Base-by-base conservation (phyloP, 106 monocot genomes). In the Alisma plantagoaquatica region DNA sequence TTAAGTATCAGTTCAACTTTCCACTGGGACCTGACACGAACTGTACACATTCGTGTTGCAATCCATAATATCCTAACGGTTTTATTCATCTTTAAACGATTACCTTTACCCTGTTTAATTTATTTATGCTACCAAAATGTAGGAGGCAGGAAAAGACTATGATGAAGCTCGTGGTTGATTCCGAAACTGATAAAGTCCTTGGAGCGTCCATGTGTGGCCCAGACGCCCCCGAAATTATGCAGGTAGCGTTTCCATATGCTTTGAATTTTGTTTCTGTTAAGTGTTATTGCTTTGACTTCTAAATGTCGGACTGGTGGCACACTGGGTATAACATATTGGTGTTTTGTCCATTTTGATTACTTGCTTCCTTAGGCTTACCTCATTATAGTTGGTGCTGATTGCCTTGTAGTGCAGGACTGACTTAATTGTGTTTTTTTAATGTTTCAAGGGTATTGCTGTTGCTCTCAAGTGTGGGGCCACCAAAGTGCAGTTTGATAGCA, bases 161-260 rank as follows among this genome's bases (percentile, higher is more conserved):
- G 24, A 99, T 99, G 98, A 99, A 99, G 67, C 77, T 99, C 47
- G 31, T 91, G 21, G 98, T 99, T 82, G 98, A 99, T 80, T 65
- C 90, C 0, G 79, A 71, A 25, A 82, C 90, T 54, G 86, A 99
- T 56, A 78, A 69, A 67, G 98, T 99, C 24, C 50, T 99, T 53
- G 98, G 98, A 46, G 98, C 98, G 46, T 82, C 98, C n/a, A 99
- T 99, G 98, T 99, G 90, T 56, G 98, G 98, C 49, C 82, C 98
- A 59, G 98, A 99, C 75, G 98, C 98, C 43, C 74, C 98, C 33
- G 98, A 99, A 66, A 99, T 99, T 49, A 86, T 99, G 90, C 98
- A 99, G 96, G 96, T 90, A 74, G n/a, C n/a, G n/a, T n/a, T n/a
- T n/a, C n/a, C n/a, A n/a, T n/a, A n/a, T n/a, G n/a, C n/a, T n/a